Percentiles rank a stretch among this genome's conserved stretches.
Evolutionary conservation across 176 grass and related monocot species (phyloP).

Genomic region (Carex cristatella): DNA sequence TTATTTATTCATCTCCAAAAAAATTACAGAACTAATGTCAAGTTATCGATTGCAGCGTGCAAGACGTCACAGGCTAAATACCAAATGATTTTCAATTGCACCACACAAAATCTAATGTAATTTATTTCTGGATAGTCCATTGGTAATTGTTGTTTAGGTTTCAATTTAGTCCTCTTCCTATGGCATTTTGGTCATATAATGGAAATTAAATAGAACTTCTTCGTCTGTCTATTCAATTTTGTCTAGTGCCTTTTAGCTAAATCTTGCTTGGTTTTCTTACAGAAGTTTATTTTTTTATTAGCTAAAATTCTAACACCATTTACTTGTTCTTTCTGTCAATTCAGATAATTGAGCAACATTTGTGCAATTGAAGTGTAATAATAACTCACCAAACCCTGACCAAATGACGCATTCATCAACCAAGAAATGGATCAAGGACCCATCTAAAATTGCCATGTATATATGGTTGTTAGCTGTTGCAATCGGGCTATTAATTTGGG

Average conservation of each 20-base stretch:
- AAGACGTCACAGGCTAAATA: no score
- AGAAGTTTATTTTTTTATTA: not conserved
- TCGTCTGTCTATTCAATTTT: not conserved
- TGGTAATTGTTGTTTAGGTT: not conserved
- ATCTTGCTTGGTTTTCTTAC: not conserved
- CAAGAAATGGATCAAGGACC: conserved; percentile 41
- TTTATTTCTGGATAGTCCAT: not conserved
- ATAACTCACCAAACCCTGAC: not conserved
- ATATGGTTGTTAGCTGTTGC: conserved; percentile 62
- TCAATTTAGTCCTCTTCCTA: not conserved
- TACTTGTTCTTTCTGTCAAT: not conserved
- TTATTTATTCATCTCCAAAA: no score
- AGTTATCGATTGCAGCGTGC: no score
- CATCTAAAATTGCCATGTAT: conserved; percentile 62
- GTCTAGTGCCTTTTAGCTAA: not conserved
- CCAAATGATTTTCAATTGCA: no score
- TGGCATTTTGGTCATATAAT: not conserved
- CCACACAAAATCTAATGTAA: no score
- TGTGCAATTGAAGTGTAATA: not conserved
- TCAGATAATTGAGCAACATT: not conserved
- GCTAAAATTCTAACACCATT: not conserved
- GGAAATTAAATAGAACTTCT: not conserved
- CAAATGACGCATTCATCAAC: conserved; percentile 17
- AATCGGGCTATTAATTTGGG: conserved; percentile 42
- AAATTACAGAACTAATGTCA: no score